Percentiles rank a stretch among this genome's conserved stretches.
phyloP scores from a whole-genome alignment of 768 basidiomycete genomes.

The Thelephora aurantiotincta region DNA sequence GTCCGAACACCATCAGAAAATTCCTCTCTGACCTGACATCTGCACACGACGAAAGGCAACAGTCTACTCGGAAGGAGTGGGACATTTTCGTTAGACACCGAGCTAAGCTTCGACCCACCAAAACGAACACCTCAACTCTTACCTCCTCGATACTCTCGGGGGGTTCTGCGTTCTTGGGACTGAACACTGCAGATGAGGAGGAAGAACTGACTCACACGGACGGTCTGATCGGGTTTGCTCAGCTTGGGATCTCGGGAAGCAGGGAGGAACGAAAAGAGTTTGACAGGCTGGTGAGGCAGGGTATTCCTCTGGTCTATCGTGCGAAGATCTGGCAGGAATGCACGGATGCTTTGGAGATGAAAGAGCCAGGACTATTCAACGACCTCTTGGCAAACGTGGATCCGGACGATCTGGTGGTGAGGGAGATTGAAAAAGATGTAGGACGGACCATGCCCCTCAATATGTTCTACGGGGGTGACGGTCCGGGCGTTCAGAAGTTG shows the following conservation, averaged over 20 bases:
- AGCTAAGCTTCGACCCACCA: slow-evolving; percentile 26
- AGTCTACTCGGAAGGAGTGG: slow-evolving; percentile 64
- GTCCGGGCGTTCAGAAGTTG: slow-evolving; percentile 85
- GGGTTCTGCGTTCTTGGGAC: slow-evolving; percentile 55
- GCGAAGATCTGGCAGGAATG: slow-evolving; percentile 88
- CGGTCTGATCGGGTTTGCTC: slow-evolving; percentile 82
- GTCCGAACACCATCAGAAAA: slow-evolving; percentile 57
- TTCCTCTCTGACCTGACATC: slow-evolving; percentile 65
- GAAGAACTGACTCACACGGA: slow-evolving; percentile 74
- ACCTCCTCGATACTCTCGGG: slow-evolving; percentile 16
- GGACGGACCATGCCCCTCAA: slow-evolving; percentile 87
- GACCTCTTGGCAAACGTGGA: slow-evolving; percentile 56
- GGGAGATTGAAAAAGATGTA: slow-evolving; percentile 95
- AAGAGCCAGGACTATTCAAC: slow-evolving; percentile 80
- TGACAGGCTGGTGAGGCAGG: slow-evolving; percentile 62
- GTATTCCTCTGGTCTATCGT: slow-evolving; percentile 82
- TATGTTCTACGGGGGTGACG: slow-evolving; percentile 95
- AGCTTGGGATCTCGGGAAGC: slow-evolving; percentile 63
- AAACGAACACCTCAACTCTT: slow-evolving; percentile 10
- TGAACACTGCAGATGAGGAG: slow-evolving; percentile 46
- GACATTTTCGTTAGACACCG: slow-evolving; percentile 72
- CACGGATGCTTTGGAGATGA: slow-evolving; percentile 83
- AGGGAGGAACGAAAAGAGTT: slow-evolving; percentile 69
- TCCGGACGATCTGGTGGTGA: slow-evolving; percentile 32
- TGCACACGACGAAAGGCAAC: slow-evolving; percentile 74